Evolutionary conservation across 2,329 filamentous ascomycete species (phyloP).

Genomic region (Ascochyta rabiei): DNA sequence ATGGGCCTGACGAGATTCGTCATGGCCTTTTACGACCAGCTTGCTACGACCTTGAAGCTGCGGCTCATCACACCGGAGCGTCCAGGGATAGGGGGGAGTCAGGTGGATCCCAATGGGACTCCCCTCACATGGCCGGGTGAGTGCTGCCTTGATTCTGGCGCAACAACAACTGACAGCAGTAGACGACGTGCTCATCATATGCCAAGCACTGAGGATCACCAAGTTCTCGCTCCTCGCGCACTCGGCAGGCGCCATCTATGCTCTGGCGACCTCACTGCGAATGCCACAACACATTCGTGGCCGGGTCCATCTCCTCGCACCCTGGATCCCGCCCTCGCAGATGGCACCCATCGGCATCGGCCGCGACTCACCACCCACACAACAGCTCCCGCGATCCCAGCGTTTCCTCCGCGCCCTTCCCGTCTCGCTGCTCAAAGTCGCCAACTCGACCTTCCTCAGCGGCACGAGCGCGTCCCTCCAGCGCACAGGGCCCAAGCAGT

Average conservation of each 20-base stretch:
- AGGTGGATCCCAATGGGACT: conserved; percentile 81
- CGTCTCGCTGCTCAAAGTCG: conserved; percentile 87
- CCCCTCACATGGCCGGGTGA: conserved; percentile 92
- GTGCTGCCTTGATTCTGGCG: conserved; percentile 51
- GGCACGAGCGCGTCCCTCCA: conserved; percentile 83
- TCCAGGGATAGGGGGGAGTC: conserved; percentile 91
- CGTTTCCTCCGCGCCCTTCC: conserved; percentile 88
- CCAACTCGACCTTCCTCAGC: conserved; percentile 94
- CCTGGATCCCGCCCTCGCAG: conserved; percentile 88
- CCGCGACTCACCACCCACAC: conserved; percentile 76
- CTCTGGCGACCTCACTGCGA: conserved; percentile 88
- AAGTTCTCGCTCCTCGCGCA: conserved; percentile 97
- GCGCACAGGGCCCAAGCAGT: conserved; percentile 60
- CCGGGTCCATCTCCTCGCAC: conserved; percentile 89
- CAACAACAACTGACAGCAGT: conserved; percentile 29
- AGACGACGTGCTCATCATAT: conserved; percentile 91
- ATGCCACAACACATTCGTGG: conserved; percentile 97
- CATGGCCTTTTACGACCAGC: conserved; percentile 95
- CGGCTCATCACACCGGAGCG: conserved; percentile 92
- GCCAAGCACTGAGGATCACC: conserved; percentile 86
- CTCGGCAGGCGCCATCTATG: conserved; percentile 97
- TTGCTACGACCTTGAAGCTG: conserved; percentile 85
- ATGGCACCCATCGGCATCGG: conserved; percentile 62
- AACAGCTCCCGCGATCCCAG: conserved; percentile 88
- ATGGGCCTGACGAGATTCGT: conserved; percentile 98